Percentiles rank a stretch among this genome's conserved stretches.
Evolutionary conservation across 2,329 filamentous ascomycete genomes (phyloP).

Genomic region (Colletotrichum spaethianum): DNA sequence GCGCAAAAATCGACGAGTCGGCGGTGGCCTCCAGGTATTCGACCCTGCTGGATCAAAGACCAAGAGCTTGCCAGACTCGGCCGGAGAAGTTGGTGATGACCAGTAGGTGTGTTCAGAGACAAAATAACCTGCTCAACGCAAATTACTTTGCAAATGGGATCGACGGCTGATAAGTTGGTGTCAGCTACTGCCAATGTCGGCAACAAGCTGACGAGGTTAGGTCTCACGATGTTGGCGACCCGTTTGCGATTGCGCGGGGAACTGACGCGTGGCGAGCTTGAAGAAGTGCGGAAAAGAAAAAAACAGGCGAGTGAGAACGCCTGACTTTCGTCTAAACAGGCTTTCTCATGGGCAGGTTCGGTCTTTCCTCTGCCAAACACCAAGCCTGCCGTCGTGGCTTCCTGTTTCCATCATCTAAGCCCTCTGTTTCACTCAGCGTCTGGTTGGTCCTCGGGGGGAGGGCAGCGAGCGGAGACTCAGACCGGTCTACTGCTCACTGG

Average conservation of each 20-base stretch:
- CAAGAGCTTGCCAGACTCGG: neutral
- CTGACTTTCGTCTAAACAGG: conserved; percentile 10
- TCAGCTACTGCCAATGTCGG: conserved; percentile 7
- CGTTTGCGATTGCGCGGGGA: neutral
- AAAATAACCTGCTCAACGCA: neutral
- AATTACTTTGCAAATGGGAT: neutral
- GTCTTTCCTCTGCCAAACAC: conserved; percentile 30
- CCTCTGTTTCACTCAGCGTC: conserved; percentile 27
- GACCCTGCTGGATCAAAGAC: neutral
- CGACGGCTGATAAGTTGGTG: neutral
- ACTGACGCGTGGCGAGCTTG: conserved; percentile 20
- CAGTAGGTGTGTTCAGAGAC: neutral
- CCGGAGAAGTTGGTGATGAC: neutral
- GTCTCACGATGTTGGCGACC: neutral
- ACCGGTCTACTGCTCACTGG: neutral
- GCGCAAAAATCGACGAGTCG: neutral
- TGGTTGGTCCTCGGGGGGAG: neutral
- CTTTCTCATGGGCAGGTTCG: conserved; percentile 27
- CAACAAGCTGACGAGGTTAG: conserved; percentile 14
- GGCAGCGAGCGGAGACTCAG: conserved; percentile 2
- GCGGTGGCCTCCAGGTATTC: neutral
- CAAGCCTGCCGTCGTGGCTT: conserved; percentile 32
- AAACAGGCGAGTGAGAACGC: conserved; percentile 15
- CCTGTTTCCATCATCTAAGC: conserved; percentile 26
- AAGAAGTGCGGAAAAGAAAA: conserved; percentile 20